Evolutionary conservation across 108 stramenopile genomes (phyloP), one percentile per base, ranked within the genome.

Genomic region (Cyclostephanos invisitatus): DNA sequence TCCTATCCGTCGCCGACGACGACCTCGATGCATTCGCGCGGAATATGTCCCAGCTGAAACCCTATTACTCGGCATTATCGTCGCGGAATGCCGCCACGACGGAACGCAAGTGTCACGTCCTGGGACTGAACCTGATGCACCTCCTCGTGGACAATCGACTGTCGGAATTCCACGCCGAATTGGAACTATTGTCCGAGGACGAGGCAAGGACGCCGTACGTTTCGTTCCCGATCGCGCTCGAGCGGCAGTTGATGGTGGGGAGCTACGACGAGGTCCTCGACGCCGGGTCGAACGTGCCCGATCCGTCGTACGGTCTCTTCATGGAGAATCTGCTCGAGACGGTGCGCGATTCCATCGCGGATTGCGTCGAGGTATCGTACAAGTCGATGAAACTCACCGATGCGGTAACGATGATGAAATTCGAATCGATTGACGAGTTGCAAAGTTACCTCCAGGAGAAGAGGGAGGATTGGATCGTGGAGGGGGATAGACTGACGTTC

Each of bases 191-290:
- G 22, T 76, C 91, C 5, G 87, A 87, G 51, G 63, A 67, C n/a
- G 89, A 93, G 79, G 86, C 88, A 0, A 37, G 82, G 11, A 78
- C 75, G 53, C 77, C 87, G 5, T 84, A 80, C 36, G 73, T 94
- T 22, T 78, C 90, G 7, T 96, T 94, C 59, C 92, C 91, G 35
- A 92, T 93, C 68, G 83, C 80, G 22, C 68, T 94, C 50, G 95
- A 96, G 72, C 86, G 92, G 2, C 87, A 91, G 69, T 70, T 94
- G 27, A 93, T 96, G 91, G 93, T 94, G 14, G 93, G 93, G 15
- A 78, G 85, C 15, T 94, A 94, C 72, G 90, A 90, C 80, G 86
- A 94, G 68, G 89, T 94, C 9, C 68, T 91, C 66, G 78, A 74
- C 50, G 73, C 81, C 11, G 64, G 53, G 40, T 64, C 77, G 0